Evolutionary conservation across 768 basidiomycete species (phyloP), one percentile per base, ranked within the genome.

Genomic region (Macrolepiota albuminosa): DNA sequence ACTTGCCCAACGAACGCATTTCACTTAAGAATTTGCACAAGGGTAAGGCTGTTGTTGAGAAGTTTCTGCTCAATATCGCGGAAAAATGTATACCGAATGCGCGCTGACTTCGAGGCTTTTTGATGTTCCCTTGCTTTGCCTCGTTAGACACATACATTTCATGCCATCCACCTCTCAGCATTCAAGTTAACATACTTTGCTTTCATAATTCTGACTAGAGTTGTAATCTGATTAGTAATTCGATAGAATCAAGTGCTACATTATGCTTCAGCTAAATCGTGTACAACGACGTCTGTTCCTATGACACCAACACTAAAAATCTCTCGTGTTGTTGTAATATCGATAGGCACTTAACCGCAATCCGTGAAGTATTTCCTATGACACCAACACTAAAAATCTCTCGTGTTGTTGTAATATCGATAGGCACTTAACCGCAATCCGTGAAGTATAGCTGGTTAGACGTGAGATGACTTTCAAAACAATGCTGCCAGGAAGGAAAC

Each of bases 1-100:
- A 98, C 79, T 73, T 99, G 26, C 87, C 94, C 3, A 91, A 99
- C 69, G 97, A 99, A 71, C 81, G 93, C 4, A 94, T 98, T 56
- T 88, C 94, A 3, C 73, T 97, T 1, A 73, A 83, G 24, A 98
- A 98, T 67, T 79, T 98, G 26, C 80, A 81, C 21, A 83, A 85
- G 42, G 92, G 92, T 0, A 91, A 91, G 64, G 77, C 84, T 1
- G 91, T 93, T 43, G 69, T 93, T 34, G 87, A 92, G 66, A 83
- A 86, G 16, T 94, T 93, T 71, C 70, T 91, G 55, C 67, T 77
- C 1, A 84, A 81, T 29, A 79, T 84, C 1, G 84, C 81, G 3
- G 71, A 70, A 42, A 69, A 69, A 52, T 64, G 45, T 9, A 54
- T 26, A 26, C 36, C 52, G 1, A 26, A 39, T 39, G 24, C 9